Percentiles rank a stretch among this genome's conserved stretches.
These are phyloP conservation scores for Schizothecium vesticola DNA, from an alignment of 495 filamentous ascomycete species.

Conservation along the genomic window DNA sequence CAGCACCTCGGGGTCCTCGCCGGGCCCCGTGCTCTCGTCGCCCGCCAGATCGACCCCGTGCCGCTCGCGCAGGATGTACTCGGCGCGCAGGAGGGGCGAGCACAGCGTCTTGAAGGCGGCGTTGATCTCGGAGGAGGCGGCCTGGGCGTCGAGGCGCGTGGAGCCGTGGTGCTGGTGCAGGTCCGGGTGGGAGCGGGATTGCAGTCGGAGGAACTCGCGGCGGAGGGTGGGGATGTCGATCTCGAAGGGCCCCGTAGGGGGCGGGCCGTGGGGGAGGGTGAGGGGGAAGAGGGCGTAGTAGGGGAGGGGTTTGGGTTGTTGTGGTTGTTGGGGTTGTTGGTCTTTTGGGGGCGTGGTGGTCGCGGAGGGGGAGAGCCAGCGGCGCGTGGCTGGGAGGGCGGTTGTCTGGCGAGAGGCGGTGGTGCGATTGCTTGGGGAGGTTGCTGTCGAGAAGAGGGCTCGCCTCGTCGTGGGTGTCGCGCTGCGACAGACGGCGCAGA, in stretches of 20 bases:
- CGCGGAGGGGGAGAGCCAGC: constrained; percentile 4
- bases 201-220: constrained; percentile 79
- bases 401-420: background rate
- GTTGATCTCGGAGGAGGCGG: constrained; percentile 73
- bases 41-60: constrained; percentile 71
- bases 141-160: constrained; percentile 51
- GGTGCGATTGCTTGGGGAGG: background rate
- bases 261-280: constrained; percentile 74
- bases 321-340: background rate
- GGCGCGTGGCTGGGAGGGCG: background rate
- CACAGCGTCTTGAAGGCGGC: constrained; percentile 80
- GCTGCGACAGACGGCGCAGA: constrained; percentile 25
- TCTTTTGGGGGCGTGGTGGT: constrained; percentile 5
- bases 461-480: constrained; percentile 4
- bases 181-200: constrained; percentile 78
- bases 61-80: constrained; percentile 67
- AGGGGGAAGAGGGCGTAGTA: constrained; percentile 86
- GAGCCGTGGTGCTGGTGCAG: constrained; percentile 47
- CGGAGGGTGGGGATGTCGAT: constrained; percentile 65
- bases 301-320: constrained; percentile 8
- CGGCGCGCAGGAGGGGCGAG: constrained; percentile 70
- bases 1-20: constrained; percentile 66
- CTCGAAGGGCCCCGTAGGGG: constrained; percentile 68
- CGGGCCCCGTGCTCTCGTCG: constrained; percentile 66
- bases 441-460: background rate